These are phyloP conservation scores for Sarocladiaceae sp. DNA, from an alignment of 2,329 filamentous ascomycete genomes.

Conservation along the genomic window DNA sequence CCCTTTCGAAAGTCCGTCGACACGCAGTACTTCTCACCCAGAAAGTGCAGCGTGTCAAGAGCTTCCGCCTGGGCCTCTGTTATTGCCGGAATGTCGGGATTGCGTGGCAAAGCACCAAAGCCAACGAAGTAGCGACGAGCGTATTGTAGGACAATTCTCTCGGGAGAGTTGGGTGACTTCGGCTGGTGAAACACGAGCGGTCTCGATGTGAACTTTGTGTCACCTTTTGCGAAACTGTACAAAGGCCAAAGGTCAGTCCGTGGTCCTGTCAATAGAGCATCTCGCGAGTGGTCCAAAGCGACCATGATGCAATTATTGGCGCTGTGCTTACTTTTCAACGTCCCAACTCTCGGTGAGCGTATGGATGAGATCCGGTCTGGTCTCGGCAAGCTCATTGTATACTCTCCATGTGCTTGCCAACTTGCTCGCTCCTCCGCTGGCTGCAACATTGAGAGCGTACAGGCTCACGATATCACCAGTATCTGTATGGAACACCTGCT, in stretches of 20 bases:
- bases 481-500: slow-evolving; percentile 62
- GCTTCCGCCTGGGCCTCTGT: slow-evolving; percentile 50
- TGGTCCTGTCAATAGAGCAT: too few relatives aligned
- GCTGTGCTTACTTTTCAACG: slow-evolving; percentile 33
- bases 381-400: slow-evolving; percentile 58
- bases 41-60: slow-evolving; percentile 46
- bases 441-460: slow-evolving; percentile 48
- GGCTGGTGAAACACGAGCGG: slow-evolving; percentile 55
- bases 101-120: slow-evolving; percentile 50
- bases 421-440: slow-evolving; percentile 52
- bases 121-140: slow-evolving; percentile 55
- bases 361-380: slow-evolving; percentile 54
- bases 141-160: slow-evolving; percentile 57
- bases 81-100: slow-evolving; percentile 49
- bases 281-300: too few relatives aligned
- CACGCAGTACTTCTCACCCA: slow-evolving; percentile 40
- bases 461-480: slow-evolving; percentile 55
- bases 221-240: slow-evolving; percentile 45
- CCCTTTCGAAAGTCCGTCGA: slow-evolving; percentile 43
- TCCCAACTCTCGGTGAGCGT: slow-evolving; percentile 49
- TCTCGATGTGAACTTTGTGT: slow-evolving; percentile 38
- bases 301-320: not conserved
- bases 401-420: slow-evolving; percentile 55
- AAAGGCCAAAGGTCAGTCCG: slow-evolving; percentile 31
- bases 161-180: slow-evolving; percentile 36